phyloP scores from a whole-genome alignment of 257 asterid genomes.

The Nicotiana sylvestris region DNA sequence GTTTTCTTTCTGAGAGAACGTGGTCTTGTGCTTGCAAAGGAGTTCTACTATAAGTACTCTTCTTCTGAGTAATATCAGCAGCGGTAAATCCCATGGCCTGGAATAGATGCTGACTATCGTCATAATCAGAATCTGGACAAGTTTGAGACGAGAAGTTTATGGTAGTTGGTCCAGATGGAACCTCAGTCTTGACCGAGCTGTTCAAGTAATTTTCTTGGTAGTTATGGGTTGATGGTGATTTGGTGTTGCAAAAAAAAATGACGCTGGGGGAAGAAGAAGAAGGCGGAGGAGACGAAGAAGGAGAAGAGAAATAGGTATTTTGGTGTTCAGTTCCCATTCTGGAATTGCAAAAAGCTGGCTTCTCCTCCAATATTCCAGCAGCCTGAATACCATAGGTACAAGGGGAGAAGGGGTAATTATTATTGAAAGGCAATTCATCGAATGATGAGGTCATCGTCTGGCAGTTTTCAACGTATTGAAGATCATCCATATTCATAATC shows the following conservation, averaged over 20 bases:
- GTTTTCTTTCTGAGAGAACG: slow-evolving; percentile 24
- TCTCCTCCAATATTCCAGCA: background rate
- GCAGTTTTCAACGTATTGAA: background rate
- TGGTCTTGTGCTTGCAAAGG: slow-evolving; percentile 24
- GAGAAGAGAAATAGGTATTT: background rate
- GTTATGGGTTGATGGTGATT: background rate
- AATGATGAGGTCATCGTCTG: background rate
- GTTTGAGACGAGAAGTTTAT: background rate
- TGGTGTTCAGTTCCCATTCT: background rate
- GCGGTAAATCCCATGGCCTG: background rate
- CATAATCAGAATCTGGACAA: background rate
- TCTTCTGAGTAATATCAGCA: background rate
- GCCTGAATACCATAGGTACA: background rate
- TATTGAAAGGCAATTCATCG: background rate
- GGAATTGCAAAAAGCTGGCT: background rate
- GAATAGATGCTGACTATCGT: background rate
- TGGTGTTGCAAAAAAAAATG: background rate
- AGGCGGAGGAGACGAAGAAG: background rate
- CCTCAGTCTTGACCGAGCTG: background rate
- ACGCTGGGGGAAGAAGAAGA: background rate
- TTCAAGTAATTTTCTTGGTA: background rate
- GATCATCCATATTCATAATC: background rate
- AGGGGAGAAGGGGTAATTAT: background rate
- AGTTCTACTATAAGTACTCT: background rate
- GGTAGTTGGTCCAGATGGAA: background rate